Base-by-base conservation (phyloP, 1,139 yeast genomes). In the Suhomyces coccinellae region DNA sequence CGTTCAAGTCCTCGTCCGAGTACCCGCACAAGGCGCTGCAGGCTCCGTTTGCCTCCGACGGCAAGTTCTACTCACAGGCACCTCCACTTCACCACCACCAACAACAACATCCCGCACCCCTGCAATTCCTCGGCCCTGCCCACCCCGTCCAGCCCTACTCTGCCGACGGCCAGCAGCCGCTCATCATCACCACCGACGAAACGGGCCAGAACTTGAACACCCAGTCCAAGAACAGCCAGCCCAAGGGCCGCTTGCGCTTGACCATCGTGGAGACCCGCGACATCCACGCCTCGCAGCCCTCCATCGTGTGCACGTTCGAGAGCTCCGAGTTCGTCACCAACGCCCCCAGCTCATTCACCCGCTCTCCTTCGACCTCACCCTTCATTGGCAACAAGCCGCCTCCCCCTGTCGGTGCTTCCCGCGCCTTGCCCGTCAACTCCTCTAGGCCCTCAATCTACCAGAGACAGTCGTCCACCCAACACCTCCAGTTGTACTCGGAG, bases 231-330 rank as follows among this genome's bases (percentile, higher is more conserved):
- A 62, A 61, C 41, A 56, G 74, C 35, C 75, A 80, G 35, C 89
- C 90, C 40, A 80, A 86, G 63, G 98, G 98, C 38, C 87, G 87
- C 62, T 75, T 93, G 44, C 82, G 82, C 57, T 90, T 93, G 40
- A 80, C 81, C 39, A 89, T 93, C 53, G 72, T 86, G 33, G 93
- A 88, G 62, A 97, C 97, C 3, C 78, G 76, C 48, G 84, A 82
- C 53, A 72, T 90, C 50, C 70, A 77, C 52, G 66, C 66, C 37
- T 77, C 89, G 8, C 85, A 82, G 56, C 97, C 97, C 3, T 91
- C 91, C 63, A 97, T 88, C 20, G 97, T 91, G 29, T 88, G 96
- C 64, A 87, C 96, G 2, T 91, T 87, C 68, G 97, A 90, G 62
- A 85, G 95, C 51, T 85, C 96, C 1, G 98, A 91, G 67, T 87